Base-by-base conservation (phyloP, 192 early-diverging fungal genomes). In the Coemansia reversa region DNA sequence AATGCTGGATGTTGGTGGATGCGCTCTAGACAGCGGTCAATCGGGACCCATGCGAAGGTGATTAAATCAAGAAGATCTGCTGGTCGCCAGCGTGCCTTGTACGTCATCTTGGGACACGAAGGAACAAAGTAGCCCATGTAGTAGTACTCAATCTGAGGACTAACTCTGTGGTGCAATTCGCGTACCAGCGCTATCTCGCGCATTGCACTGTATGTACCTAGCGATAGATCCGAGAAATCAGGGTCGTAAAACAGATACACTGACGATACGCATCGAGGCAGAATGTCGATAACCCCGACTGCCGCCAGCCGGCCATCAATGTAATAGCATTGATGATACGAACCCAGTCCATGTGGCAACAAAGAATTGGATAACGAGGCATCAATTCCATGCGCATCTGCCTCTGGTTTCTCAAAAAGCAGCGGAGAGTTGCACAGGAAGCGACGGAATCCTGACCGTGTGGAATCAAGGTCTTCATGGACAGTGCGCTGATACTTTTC, bases 201-300 rank as follows among this genome's bases (percentile, higher is more conserved):
- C 53, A 97, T 67, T 4, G 93, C 92, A 56, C 88, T 88, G 68
- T 91, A 94, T 32, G 90, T 90, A n/a, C 97, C 97, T 22, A 95
- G 71, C 11, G 86, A 86, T 25, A 98, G 73, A 42, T 74, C 83
- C 1, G 83, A 63, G 56, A 88, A 93, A n/a, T 88, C 88, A 1
- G 95, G 91, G 65, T 98, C 94, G 76, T 98, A 98, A 65, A 94
- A 87, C 60, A 95, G 90, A 66, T 98, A 98, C 23, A 98, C 97
- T 0, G 93, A 88, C 4, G 94, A 96, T 8, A 97, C 81, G 67
- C 92, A 97, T 6, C 66, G 47, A 6, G 95, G 97, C 48, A 97
- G 77, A 5, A 97, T 87, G 67, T 98, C 97, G 57, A 98, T 73
- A 3, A 98, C 94, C n/a, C 88, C 91, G 14, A 97, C 89, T 7